Conservation (phyloP, 345 rosid genomes). For the Lagerstroemia speciosa region DNA sequence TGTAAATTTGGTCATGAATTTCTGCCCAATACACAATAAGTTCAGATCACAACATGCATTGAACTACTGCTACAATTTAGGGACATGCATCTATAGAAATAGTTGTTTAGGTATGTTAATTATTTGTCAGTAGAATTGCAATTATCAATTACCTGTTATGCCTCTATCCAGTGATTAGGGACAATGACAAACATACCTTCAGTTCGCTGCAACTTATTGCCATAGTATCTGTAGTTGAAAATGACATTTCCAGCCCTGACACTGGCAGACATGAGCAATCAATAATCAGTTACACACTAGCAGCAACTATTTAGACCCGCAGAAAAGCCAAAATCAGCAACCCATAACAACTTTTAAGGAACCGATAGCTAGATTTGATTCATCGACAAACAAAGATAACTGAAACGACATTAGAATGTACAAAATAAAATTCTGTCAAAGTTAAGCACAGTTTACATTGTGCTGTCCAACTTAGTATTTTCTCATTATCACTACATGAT, state of each 20-base stretch:
- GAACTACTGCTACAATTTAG: neutral
- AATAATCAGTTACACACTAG: neutral
- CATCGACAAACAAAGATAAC: neutral
- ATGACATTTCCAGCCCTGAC: slow-evolving; percentile 92
- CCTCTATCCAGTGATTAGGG: neutral
- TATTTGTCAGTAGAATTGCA: neutral
- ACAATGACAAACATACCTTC: slow-evolving; percentile 50
- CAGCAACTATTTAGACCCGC: neutral
- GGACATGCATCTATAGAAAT: neutral
- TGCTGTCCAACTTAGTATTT: neutral
- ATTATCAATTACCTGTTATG: neutral
- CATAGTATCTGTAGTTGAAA: slow-evolving; percentile 82
- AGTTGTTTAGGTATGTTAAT: neutral
- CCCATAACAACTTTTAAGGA: neutral
- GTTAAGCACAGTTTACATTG: too few species aligned
- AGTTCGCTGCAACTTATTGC: slow-evolving; percentile 78
- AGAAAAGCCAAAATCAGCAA: neutral
- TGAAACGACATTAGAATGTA: too few species aligned
- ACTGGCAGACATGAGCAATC: slow-evolving; percentile 40
- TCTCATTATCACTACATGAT: neutral
- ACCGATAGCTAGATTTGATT: neutral
- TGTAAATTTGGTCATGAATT: neutral
- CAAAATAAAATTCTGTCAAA: neutral
- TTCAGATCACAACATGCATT: neutral
- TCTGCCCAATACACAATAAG: neutral